Evolutionary conservation across 2,329 filamentous ascomycete genomes (phyloP), one percentile per base, ranked within the genome.

Genomic region (Arthrobotrys sinensis): DNA sequence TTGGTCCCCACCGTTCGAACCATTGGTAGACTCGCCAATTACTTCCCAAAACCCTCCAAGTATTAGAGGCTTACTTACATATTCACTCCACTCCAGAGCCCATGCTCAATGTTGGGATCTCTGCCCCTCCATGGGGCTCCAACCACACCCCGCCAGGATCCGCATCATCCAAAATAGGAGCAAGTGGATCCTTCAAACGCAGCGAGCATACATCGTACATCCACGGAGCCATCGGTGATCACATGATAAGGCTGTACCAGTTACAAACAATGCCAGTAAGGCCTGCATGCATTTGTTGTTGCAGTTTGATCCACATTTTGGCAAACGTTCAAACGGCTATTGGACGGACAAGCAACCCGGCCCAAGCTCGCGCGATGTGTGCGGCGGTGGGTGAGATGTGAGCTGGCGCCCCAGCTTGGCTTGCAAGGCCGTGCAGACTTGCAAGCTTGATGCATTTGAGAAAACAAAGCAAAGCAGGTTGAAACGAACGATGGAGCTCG

Each of bases 401-500:
- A 60, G 55, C 36, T 60, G 55, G 55, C 55, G 34, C 16, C 34
- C 34, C 28, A 55, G 28, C 52, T 55, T 60, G 53, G 53, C 53
- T 60, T 21, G 10, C 53, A 55, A 55, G 28, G 52, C 52, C 52
- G 11, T 60, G 55, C 55, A 60, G 36, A 60, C 55, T 60, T 43
- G 55, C 55, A 10, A 28, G 55, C 34, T 60, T 60, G 55, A 43
- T 60, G 55, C 55, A 60, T 60, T 60, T 60, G 55, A 43, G 55
- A 43, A 60, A 60, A 60, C 55, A 60, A 60, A 60, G 55, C 55
- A 60, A 48, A 60, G 55, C 55, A 32, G 55, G 55, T 28, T 60
- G 16, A 60, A 57, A 57, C 32, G 34, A 16, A 57, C n/a, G 10
- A n/a, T 10, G 19, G 55, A 60, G 55, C 55, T 43, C 34, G 36